Percentiles rank a stretch among this genome's conserved stretches.
phyloP scores from a whole-genome alignment of 257 asterid species.

The Plectranthus barbatus region DNA sequence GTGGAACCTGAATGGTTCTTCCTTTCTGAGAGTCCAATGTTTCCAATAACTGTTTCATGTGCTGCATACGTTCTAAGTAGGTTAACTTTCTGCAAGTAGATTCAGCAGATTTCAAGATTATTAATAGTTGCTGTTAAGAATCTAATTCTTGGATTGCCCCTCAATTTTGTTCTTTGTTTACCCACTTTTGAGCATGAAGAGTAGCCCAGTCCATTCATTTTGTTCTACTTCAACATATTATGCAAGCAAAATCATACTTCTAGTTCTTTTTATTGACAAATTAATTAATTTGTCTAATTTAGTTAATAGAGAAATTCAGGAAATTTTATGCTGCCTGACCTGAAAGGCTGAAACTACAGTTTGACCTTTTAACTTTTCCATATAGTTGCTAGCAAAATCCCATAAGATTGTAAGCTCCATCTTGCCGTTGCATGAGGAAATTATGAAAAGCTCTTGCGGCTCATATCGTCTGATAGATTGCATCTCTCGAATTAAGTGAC shows the following conservation, averaged over 20 bases:
- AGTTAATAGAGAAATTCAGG: neutral
- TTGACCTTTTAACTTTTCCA: neutral
- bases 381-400: neutral
- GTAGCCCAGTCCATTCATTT: neutral
- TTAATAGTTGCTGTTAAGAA: constrained; percentile 3
- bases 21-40: neutral
- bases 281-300: neutral
- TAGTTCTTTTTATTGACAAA: neutral
- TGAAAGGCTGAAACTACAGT: constrained; percentile 4
- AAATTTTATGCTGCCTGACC: neutral
- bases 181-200: neutral
- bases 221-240: neutral
- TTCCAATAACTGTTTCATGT: neutral
- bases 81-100: constrained; percentile 11
- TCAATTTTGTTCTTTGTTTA: neutral
- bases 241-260: neutral
- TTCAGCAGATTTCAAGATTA: constrained; percentile 1
- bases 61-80: neutral
- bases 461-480: neutral
- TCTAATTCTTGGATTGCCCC: constrained; percentile 5
- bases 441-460: neutral
- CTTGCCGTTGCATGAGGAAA: neutral
- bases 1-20: neutral
- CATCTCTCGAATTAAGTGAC: constrained; percentile 1
- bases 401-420: neutral